Percentiles rank a stretch among this genome's conserved stretches.
phyloP scores from a whole-genome alignment of 2,329 filamentous ascomycete species.

The Ascochyta clinopodiicola region DNA sequence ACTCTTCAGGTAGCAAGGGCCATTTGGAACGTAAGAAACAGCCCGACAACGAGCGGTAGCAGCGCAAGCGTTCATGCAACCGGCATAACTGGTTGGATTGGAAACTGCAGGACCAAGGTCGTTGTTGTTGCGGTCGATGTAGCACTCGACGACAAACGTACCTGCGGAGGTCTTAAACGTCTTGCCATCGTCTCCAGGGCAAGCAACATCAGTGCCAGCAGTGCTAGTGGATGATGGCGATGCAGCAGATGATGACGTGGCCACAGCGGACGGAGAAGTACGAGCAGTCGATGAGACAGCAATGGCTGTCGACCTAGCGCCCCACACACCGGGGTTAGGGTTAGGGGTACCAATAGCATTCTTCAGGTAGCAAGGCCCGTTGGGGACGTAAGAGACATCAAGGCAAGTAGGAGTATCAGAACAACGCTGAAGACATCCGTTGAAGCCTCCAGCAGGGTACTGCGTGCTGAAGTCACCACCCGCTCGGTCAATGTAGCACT shows the following conservation, averaged over 20 bases:
- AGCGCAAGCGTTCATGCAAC: conserved; percentile 27
- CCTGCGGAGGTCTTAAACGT: not conserved
- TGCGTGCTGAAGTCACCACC: conserved; percentile 11
- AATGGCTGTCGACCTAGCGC: conserved; percentile 4
- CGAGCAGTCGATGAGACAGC: not conserved
- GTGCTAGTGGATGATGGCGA: not conserved
- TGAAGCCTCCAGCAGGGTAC: not conserved
- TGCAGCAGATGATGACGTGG: not conserved
- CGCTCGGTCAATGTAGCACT: conserved; percentile 19
- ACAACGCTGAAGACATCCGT: conserved; percentile 16
- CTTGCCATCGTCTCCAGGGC: conserved; percentile 6
- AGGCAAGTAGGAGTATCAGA: conserved; percentile 5
- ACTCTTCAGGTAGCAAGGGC: conserved; percentile 28
- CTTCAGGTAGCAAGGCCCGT: conserved; percentile 22
- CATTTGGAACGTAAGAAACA: conserved; percentile 25
- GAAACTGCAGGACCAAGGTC: not conserved
- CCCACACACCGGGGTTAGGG: conserved; percentile 15
- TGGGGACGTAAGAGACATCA: conserved; percentile 19
- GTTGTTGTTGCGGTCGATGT: conserved; percentile 1
- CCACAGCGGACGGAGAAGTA: not conserved
- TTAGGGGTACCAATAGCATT: conserved; percentile 11
- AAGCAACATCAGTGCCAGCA: not conserved
- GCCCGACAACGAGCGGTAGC: conserved; percentile 23
- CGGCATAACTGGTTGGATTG: not conserved
- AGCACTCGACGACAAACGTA: conserved; percentile 1